These are phyloP conservation scores for Phytophthora chlamydospora DNA, from an alignment of 352 stramenopile genomes.

Conservation along the genomic window DNA sequence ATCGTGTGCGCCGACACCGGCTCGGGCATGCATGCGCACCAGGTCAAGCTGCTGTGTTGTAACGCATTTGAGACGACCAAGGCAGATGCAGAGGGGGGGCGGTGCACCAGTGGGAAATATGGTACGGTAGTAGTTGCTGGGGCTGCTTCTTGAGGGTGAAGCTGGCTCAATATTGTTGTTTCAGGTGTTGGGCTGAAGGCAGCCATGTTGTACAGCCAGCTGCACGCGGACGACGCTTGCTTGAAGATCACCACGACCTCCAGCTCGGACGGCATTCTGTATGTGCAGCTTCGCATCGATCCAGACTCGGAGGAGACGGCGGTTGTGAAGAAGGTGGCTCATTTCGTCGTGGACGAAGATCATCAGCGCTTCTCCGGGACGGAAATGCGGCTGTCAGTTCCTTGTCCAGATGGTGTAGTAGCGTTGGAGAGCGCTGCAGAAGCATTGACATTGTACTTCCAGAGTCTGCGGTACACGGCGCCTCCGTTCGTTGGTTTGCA, in stretches of 20 bases:
- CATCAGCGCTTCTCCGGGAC: constrained; percentile 80
- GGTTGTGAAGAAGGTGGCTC: constrained; percentile 59
- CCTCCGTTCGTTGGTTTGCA: constrained; percentile 58
- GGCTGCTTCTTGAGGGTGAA: not conserved
- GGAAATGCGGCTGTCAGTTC: constrained; percentile 74
- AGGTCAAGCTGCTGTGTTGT: constrained; percentile 71
- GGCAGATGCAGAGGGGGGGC: not conserved
- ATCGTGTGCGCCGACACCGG: constrained; percentile 82
- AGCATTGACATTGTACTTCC: constrained; percentile 68
- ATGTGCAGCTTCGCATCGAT: constrained; percentile 75
- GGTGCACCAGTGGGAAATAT: constrained; percentile 65
- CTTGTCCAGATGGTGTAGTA: constrained; percentile 34
- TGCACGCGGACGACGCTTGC: constrained; percentile 40
- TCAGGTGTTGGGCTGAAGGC: constrained; percentile 79
- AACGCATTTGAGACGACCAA: constrained; percentile 80
- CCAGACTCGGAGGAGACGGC: constrained; percentile 61
- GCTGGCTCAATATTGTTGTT: constrained; percentile 4
- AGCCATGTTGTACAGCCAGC: constrained; percentile 76
- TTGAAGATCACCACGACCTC: constrained; percentile 74
- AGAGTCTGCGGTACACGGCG: constrained; percentile 67
- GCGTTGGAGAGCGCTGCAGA: constrained; percentile 59
- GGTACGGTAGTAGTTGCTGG: constrained; percentile 27
- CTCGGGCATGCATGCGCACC: constrained; percentile 65
- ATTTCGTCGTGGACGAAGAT: constrained; percentile 64
- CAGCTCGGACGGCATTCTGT: constrained; percentile 63